phyloP scores from a whole-genome alignment of 2,329 filamentous ascomycete species.

The Sclerotiophoma versabilis region DNA sequence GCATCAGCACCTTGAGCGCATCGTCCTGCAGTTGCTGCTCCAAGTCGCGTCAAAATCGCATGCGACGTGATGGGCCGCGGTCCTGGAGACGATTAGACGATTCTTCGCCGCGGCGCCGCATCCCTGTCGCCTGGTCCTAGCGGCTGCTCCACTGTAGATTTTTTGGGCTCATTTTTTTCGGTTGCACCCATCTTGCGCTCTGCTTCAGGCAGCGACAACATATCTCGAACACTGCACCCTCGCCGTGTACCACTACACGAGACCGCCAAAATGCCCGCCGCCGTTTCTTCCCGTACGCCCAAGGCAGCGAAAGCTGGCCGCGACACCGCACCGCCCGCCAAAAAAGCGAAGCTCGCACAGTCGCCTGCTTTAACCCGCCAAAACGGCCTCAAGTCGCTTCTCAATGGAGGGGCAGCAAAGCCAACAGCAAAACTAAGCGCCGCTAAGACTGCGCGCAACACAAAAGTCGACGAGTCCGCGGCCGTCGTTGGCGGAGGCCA shows the following conservation, averaged over 20 bases:
- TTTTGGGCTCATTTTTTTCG: slow-evolving; percentile 23
- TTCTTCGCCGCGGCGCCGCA: slow-evolving; percentile 9
- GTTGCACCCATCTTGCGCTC: slow-evolving; percentile 27
- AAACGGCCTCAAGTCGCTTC: slow-evolving; percentile 44
- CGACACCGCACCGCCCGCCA: slow-evolving; percentile 45
- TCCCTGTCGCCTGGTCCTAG: slow-evolving; percentile 20
- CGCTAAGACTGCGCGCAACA: slow-evolving; percentile 58
- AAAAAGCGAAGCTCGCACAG: slow-evolving; percentile 48
- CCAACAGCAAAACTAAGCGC: slow-evolving; percentile 62
- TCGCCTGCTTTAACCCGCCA: slow-evolving; percentile 28
- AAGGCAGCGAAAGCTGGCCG: slow-evolving; percentile 29
- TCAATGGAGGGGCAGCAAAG: slow-evolving; percentile 41
- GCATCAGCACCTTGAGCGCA: background rate
- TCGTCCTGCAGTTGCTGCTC: background rate
- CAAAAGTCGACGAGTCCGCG: slow-evolving; percentile 64
- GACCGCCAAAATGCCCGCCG: slow-evolving; percentile 41
- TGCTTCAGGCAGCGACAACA: slow-evolving; percentile 33
- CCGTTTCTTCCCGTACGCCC: slow-evolving; percentile 37
- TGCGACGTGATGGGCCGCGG: slow-evolving; percentile 4
- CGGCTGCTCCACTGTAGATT: slow-evolving; percentile 17
- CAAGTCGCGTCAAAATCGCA: background rate
- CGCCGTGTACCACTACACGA: slow-evolving; percentile 18
- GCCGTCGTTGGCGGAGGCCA: slow-evolving; percentile 61
- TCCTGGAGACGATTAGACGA: slow-evolving; percentile 1
- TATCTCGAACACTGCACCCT: slow-evolving; percentile 12